Conservation (phyloP, 306 rosid species). For the Cajanus cajan region DNA sequence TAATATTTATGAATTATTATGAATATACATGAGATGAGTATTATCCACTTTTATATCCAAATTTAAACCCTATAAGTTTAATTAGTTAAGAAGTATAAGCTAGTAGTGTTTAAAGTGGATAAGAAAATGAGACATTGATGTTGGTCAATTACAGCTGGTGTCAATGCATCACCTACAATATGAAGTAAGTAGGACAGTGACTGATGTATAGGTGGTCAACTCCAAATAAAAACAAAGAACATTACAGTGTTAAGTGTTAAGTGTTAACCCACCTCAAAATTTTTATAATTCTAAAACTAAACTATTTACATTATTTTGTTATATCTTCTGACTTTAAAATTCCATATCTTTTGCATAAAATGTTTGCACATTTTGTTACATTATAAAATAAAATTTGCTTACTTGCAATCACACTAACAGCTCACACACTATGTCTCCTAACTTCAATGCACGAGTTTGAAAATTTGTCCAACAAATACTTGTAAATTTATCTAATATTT, state of each 20-base stretch:
- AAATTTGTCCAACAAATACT: constrained; percentile 9
- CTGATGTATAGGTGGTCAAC: constrained; percentile 9
- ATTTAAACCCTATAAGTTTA: no score
- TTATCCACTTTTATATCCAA: no score
- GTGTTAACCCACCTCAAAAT: no score
- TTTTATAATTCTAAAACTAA: no score
- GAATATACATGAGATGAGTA: no score
- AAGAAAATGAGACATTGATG: constrained; percentile 25
- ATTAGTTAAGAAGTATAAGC: no score
- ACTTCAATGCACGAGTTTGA: constrained; percentile 25
- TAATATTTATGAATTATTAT: no score
- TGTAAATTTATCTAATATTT: constrained; percentile 5
- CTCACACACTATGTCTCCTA: constrained; percentile 25
- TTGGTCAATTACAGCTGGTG: constrained; percentile 43
- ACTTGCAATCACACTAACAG: not conserved
- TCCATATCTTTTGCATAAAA: not conserved
- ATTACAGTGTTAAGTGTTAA: no score
- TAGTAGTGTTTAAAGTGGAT: no score
- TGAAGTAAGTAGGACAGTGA: not conserved
- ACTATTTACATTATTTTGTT: no score
- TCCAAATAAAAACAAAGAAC: not conserved
- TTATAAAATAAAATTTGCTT: not conserved
- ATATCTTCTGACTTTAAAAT: no score
- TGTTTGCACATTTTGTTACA: not conserved
- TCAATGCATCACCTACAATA: no score